Percentiles rank a stretch among this genome's conserved stretches.
Evolutionary conservation across 108 stramenopile species (phyloP).

Genomic region (Discostella pseudostelligera): DNA sequence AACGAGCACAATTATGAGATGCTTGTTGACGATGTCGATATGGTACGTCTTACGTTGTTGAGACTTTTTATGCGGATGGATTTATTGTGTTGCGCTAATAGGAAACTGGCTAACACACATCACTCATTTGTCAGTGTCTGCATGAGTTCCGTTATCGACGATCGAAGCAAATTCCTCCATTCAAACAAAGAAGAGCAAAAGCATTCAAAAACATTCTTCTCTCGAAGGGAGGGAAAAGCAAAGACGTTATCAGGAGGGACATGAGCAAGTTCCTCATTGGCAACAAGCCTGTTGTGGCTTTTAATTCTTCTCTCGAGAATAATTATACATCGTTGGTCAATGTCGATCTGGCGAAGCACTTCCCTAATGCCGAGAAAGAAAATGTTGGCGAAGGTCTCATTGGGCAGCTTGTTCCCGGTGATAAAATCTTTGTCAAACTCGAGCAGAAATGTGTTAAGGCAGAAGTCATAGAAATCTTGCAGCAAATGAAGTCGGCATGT

Average conservation of each 20-base stretch:
- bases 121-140: constrained; percentile 30
- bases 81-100: background rate
- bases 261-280: constrained; percentile 37
- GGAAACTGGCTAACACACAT: too few species aligned
- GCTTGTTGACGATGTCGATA: constrained; percentile 62
- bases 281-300: constrained; percentile 39
- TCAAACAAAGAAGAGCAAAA: constrained; percentile 41
- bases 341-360: constrained; percentile 39
- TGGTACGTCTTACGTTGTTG: constrained; percentile 15
- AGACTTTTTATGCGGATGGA: background rate
- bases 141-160: constrained; percentile 71
- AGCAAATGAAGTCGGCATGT: constrained; percentile 46
- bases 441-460: constrained; percentile 43
- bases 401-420: constrained; percentile 33
- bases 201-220: constrained; percentile 39
- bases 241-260: constrained; percentile 35
- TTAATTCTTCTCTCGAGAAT: constrained; percentile 40
- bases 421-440: constrained; percentile 45
- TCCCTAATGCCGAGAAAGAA: constrained; percentile 31
- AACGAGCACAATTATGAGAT: constrained; percentile 42
- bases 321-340: constrained; percentile 37
- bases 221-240: constrained; percentile 10
- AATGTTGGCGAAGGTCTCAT: constrained; percentile 33
- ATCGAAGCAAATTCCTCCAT: constrained; percentile 37
- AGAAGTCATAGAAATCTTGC: constrained; percentile 40